Percentiles rank a stretch among this genome's conserved stretches.
Conservation (phyloP, 1,139 yeast genomes). For the Tardiomyces blankii region DNA sequence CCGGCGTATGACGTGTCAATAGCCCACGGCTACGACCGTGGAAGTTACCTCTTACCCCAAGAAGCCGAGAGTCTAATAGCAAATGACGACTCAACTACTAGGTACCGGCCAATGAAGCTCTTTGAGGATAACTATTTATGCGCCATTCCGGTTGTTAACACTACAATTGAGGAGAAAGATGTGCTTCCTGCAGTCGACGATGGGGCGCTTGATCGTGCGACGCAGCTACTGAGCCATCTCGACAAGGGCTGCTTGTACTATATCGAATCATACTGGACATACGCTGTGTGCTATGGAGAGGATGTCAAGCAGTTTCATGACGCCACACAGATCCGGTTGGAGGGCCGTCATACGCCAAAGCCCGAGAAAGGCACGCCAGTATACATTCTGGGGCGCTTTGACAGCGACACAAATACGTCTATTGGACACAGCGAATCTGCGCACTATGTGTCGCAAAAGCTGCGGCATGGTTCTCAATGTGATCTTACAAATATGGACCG, state of each 20-base stretch:
- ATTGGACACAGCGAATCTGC: conserved; percentile 1
- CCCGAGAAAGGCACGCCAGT: conserved; percentile 32
- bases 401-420: conserved; percentile 11
- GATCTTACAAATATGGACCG: conserved; percentile 60
- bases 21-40: background rate
- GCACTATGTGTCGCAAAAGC: conserved; percentile 37
- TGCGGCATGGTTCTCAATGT: conserved; percentile 57
- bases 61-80: too few species aligned
- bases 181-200: too few species aligned
- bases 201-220: conserved; percentile 13
- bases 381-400: conserved; percentile 38
- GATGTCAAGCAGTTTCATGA: conserved; percentile 50
- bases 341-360: conserved; percentile 16
- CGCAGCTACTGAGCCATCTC: conserved; percentile 19
- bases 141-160: background rate
- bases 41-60: too few species aligned
- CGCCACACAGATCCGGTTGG: conserved; percentile 17
- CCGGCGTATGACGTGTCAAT: conserved; percentile 10
- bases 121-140: background rate
- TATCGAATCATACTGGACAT: conserved; percentile 51
- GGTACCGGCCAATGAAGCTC: background rate
- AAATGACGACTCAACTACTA: too few species aligned
- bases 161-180: background rate
- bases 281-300: conserved; percentile 44
- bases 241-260: conserved; percentile 27